These are phyloP conservation scores for Zanthoxylum bungeanum DNA, from an alignment of 345 rosid species.

Conservation along the genomic window DNA sequence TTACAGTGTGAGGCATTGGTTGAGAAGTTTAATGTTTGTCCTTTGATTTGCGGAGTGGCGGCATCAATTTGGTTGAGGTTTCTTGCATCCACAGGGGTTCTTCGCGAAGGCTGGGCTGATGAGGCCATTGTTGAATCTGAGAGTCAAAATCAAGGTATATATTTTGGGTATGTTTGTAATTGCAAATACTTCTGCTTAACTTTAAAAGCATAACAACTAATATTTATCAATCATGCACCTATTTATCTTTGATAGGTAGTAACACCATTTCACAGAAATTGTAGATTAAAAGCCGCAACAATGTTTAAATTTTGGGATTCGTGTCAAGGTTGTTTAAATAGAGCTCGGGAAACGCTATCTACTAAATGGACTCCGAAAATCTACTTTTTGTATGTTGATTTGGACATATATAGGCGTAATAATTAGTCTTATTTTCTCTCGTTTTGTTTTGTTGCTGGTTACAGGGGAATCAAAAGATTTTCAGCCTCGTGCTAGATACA, in stretches of 20 bases:
- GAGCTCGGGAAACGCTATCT: neutral
- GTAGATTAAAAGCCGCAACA: too few relatives aligned
- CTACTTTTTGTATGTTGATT: too few relatives aligned
- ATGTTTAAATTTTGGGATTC: neutral
- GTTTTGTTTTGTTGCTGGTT: neutral
- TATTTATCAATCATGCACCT: neutral
- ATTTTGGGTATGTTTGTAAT: too few relatives aligned
- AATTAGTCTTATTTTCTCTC: too few relatives aligned
- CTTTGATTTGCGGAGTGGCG: conserved; percentile 59
- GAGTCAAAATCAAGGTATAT: conserved; percentile 34
- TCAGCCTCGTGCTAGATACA: conserved; percentile 20
- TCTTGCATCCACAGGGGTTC: conserved; percentile 45
- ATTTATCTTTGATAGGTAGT: neutral
- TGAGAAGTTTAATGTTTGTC: conserved; percentile 49
- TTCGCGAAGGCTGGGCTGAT: conserved; percentile 60
- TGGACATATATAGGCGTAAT: too few relatives aligned
- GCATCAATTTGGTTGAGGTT: conserved; percentile 55
- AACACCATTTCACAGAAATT: neutral
- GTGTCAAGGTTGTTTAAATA: too few relatives aligned
- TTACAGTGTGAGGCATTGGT: conserved; percentile 73
- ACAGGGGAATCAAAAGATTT: conserved; percentile 34
- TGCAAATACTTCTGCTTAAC: too few relatives aligned
- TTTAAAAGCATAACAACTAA: neutral
- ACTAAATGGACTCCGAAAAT: too few relatives aligned
- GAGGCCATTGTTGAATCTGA: conserved; percentile 53